A percentile compares a stretch with the other conserved stretches of the same genome.
Evolutionary conservation across 305 asterid genomes (phyloP).

Genomic region (Solanum hybrid): DNA sequence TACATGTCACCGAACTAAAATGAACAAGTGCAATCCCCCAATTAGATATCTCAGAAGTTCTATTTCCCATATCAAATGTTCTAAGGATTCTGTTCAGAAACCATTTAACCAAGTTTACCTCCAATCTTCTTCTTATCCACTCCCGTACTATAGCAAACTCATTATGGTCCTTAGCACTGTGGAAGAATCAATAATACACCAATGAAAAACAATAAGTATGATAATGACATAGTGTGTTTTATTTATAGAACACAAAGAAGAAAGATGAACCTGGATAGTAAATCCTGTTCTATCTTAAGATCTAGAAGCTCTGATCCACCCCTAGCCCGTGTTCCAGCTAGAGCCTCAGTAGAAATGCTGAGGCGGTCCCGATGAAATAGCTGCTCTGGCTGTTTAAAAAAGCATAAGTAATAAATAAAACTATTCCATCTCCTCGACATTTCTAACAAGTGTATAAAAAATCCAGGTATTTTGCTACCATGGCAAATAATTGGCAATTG

Average conservation of each 20-base stretch:
- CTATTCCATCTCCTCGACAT: not conserved
- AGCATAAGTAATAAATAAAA: conserved; percentile 3
- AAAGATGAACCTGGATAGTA: conserved; percentile 64
- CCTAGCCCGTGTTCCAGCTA: conserved; percentile 92
- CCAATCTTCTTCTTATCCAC: conserved; percentile 56
- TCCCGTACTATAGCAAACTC: conserved; percentile 89
- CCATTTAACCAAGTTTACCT: conserved; percentile 40
- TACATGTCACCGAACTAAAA: not conserved
- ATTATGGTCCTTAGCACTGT: conserved; percentile 83
- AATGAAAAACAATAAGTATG: not conserved
- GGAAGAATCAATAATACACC: not conserved
- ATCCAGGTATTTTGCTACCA: not conserved
- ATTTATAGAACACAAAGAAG: not conserved
- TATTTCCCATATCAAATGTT: not conserved
- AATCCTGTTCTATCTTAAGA: conserved; percentile 71
- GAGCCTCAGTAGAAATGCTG: conserved; percentile 75
- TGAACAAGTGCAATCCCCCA: not conserved
- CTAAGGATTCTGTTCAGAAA: not conserved
- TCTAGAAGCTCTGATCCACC: conserved; percentile 68
- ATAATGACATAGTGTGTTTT: not conserved
- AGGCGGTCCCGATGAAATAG: conserved; percentile 65
- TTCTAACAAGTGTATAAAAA: not conserved
- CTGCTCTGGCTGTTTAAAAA: conserved; percentile 64
- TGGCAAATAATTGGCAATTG: not conserved
- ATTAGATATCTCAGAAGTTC: not conserved